A percentile compares a stretch with the other conserved stretches of the same genome.
These are phyloP conservation scores for Ceratobasidium papillatum DNA, from an alignment of 1,284 basidiomycete species.

Conservation along the genomic window DNA sequence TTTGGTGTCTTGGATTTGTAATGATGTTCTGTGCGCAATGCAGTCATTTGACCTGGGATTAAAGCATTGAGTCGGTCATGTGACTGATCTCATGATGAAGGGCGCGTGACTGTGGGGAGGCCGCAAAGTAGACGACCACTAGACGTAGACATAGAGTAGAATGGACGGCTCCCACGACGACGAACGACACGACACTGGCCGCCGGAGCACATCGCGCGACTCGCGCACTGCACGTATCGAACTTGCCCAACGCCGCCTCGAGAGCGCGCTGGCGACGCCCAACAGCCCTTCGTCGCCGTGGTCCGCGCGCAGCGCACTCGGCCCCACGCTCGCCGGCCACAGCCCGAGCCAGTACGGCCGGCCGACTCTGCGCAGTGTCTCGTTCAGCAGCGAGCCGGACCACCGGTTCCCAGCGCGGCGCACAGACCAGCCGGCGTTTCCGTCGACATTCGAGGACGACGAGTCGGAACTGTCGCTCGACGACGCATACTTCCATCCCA, in stretches of 20 bases:
- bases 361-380: slow-evolving; percentile 42
- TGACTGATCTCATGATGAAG: slow-evolving; percentile 25
- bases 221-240: slow-evolving; percentile 37
- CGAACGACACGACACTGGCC: slow-evolving; percentile 9
- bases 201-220: slow-evolving; percentile 28
- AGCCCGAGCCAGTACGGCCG: slow-evolving; percentile 17
- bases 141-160: slow-evolving; percentile 39
- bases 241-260: slow-evolving; percentile 41
- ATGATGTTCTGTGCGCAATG: neutral
- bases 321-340: slow-evolving; percentile 11
- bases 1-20: neutral
- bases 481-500: slow-evolving; percentile 25
- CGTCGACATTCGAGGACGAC: slow-evolving; percentile 76
- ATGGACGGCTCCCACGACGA: slow-evolving; percentile 33
- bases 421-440: slow-evolving; percentile 62
- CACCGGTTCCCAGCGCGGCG: slow-evolving; percentile 52
- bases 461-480: slow-evolving; percentile 61
- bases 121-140: slow-evolving; percentile 33
- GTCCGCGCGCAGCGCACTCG: slow-evolving; percentile 28
- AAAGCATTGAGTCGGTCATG: slow-evolving; percentile 5
- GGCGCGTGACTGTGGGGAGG: slow-evolving; percentile 38
- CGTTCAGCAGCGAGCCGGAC: slow-evolving; percentile 43
- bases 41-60: slow-evolving; percentile 3
- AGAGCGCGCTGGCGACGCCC: slow-evolving; percentile 40
- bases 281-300: slow-evolving; percentile 42